Conservation (phyloP, 139 green algal genomes). For the Pleodorina starrii region DNA sequence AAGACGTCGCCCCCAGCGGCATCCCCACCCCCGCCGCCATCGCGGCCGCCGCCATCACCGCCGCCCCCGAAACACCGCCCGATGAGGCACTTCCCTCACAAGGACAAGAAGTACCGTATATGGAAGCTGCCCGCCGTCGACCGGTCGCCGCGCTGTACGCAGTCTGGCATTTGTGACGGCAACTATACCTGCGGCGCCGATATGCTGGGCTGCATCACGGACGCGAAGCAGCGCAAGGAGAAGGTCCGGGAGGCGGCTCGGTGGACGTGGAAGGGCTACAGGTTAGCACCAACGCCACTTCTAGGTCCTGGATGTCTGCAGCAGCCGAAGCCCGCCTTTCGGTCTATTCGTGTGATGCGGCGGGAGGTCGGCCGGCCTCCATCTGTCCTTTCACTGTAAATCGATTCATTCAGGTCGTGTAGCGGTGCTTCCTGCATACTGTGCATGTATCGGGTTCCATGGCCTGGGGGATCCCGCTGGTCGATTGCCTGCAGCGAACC, state of each 20-base stretch:
- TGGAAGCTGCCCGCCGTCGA: conserved; percentile 61
- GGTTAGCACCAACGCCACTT: too few species aligned
- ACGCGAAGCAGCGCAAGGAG: conserved; percentile 52
- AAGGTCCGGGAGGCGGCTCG: conserved; percentile 64
- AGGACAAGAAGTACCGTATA: conserved; percentile 48
- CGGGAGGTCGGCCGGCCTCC: too few species aligned
- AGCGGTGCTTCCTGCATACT: too few species aligned
- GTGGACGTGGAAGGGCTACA: conserved; percentile 83
- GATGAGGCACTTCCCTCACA: conserved; percentile 27
- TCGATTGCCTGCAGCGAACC: too few species aligned
- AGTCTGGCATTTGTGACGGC: conserved; percentile 79
- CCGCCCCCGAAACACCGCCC: background rate
- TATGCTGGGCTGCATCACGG: conserved; percentile 69
- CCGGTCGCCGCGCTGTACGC: conserved; percentile 69
- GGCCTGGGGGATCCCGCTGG: too few species aligned
- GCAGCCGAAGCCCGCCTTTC: too few species aligned
- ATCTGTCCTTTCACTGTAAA: too few species aligned
- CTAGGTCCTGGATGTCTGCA: too few species aligned
- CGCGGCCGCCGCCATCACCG: too few species aligned
- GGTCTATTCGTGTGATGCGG: too few species aligned
- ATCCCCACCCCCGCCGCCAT: background rate
- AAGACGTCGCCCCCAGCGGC: background rate
- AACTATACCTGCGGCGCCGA: conserved; percentile 57
- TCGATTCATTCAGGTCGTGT: too few species aligned
- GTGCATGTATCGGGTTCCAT: too few species aligned